These are phyloP conservation scores for Phaeosphaeria sp. DNA, from an alignment of 2,329 filamentous ascomycete genomes.

Conservation along the genomic window DNA sequence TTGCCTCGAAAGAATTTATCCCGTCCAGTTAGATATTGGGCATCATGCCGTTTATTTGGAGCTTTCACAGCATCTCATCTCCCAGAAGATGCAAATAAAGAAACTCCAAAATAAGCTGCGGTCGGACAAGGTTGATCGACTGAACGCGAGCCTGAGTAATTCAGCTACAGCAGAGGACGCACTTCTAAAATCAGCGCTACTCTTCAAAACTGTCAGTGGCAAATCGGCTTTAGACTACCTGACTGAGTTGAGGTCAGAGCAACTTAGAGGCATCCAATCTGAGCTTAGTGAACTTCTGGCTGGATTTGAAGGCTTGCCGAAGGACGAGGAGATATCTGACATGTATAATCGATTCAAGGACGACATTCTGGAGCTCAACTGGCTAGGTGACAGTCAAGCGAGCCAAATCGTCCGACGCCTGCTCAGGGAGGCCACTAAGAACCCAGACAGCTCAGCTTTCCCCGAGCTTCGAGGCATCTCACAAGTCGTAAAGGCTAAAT, in stretches of 20 bases:
- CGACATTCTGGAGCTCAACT: slow-evolving; percentile 20
- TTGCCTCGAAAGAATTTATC: slow-evolving; percentile 52
- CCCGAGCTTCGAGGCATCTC: slow-evolving; percentile 9
- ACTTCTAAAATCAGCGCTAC: slow-evolving; percentile 54
- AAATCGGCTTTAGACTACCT: slow-evolving; percentile 23
- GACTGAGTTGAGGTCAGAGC: slow-evolving; percentile 17
- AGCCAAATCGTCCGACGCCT: slow-evolving; percentile 9
- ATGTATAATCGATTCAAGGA: slow-evolving; percentile 25
- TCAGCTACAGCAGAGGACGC: slow-evolving; percentile 59
- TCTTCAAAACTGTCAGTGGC: slow-evolving; percentile 19
- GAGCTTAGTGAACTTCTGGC: slow-evolving; percentile 21
- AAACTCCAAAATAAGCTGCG: slow-evolving; percentile 44
- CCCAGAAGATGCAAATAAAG: slow-evolving; percentile 57
- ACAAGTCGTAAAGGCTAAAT: slow-evolving; percentile 5
- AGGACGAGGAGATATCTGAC: slow-evolving; percentile 12
- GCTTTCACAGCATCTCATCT: slow-evolving; percentile 60
- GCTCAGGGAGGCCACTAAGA: slow-evolving; percentile 13
- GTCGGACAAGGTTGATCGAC: slow-evolving; percentile 46
- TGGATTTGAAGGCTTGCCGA: slow-evolving; percentile 23
- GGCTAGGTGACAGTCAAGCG: slow-evolving; percentile 31
- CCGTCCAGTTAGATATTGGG: slow-evolving; percentile 53
- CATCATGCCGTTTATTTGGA: slow-evolving; percentile 63
- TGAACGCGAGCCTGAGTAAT: slow-evolving; percentile 56
- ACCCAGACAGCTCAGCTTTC: slow-evolving; percentile 5
- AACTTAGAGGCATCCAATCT: slow-evolving; percentile 15